A percentile compares a stretch with the other conserved stretches of the same genome.
phyloP scores from a whole-genome alignment of 208 protist species.

The Trichomonas gallinae region DNA sequence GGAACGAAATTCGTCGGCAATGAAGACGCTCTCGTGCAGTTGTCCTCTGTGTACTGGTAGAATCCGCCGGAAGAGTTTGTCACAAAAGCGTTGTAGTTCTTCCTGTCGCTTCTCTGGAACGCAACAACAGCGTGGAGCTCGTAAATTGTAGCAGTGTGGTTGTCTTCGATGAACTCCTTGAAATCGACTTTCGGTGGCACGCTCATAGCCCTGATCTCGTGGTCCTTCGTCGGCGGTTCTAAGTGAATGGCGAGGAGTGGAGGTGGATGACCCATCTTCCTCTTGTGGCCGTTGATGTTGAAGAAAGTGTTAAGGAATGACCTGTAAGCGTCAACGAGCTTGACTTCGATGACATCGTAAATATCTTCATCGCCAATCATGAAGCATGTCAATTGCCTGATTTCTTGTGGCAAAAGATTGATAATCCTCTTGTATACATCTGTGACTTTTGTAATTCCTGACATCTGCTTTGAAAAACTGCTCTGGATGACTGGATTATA shows the following conservation, averaged over 20 bases:
- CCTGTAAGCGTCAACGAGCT: background rate
- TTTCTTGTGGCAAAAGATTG: background rate
- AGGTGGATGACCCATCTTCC: background rate
- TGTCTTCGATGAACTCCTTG: background rate
- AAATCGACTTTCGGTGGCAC: background rate
- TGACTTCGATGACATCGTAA: background rate
- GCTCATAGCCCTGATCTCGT: background rate
- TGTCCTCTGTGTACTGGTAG: background rate
- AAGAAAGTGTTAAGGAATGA: background rate
- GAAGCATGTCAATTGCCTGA: background rate
- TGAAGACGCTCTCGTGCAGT: background rate
- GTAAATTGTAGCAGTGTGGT: background rate
- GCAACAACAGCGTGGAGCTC: background rate
- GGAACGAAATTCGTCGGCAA: background rate
- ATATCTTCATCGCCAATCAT: background rate
- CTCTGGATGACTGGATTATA: background rate
- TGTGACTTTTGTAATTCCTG: background rate
- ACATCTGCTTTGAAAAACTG: background rate
- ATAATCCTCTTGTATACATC: background rate
- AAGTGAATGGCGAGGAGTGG: background rate
- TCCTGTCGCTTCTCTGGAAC: background rate
- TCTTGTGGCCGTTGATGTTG: background rate
- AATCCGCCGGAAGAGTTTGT: background rate
- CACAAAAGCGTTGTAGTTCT: background rate
- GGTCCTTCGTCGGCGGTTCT: background rate